Evolutionary conservation across 768 basidiomycete genomes (phyloP).

Genomic region (Myochromella boudieri): DNA sequence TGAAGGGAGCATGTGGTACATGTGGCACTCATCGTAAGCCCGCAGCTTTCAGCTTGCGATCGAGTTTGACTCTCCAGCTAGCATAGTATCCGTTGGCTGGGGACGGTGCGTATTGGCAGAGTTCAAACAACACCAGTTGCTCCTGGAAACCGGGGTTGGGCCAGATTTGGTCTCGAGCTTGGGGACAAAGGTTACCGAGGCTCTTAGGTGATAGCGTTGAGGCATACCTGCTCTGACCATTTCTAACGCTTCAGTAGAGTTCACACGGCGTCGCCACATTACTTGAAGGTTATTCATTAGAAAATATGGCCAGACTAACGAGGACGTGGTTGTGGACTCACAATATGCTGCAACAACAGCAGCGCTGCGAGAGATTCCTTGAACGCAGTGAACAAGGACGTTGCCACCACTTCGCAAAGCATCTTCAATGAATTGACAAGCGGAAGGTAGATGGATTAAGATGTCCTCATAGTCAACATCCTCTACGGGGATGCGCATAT

Average conservation of each 20-base stretch:
- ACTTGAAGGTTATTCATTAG: slow-evolving; percentile 37
- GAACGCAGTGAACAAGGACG: slow-evolving; percentile 66
- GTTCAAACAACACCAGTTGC: slow-evolving; percentile 73
- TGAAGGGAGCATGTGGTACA: slow-evolving; percentile 8
- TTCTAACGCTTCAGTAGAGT: slow-evolving; percentile 57
- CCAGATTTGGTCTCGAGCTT: slow-evolving; percentile 79
- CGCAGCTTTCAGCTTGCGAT: slow-evolving; percentile 43
- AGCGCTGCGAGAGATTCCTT: slow-evolving; percentile 66
- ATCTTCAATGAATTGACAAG: slow-evolving; percentile 65
- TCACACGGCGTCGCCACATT: slow-evolving; percentile 63
- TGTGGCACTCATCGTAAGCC: slow-evolving; percentile 30
- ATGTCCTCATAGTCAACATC: slow-evolving; percentile 72
- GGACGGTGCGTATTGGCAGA: slow-evolving; percentile 67
- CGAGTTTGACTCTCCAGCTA: slow-evolving; percentile 61
- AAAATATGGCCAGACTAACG: neutral
- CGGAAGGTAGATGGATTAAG: slow-evolving; percentile 62
- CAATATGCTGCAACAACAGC: slow-evolving; percentile 77
- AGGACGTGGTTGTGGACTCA: too few species aligned
- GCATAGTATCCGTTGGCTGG: slow-evolving; percentile 62
- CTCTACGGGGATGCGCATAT: slow-evolving; percentile 69
- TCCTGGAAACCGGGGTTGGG: slow-evolving; percentile 78
- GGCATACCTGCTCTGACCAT: slow-evolving; percentile 57
- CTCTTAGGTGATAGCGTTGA: slow-evolving; percentile 2
- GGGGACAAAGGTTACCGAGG: slow-evolving; percentile 1
- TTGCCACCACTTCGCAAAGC: slow-evolving; percentile 58